A percentile compares a stretch with the other conserved stretches of the same genome.
These are phyloP conservation scores for Leccinum disarticulatum DNA, from an alignment of 768 basidiomycete genomes.

Conservation along the genomic window DNA sequence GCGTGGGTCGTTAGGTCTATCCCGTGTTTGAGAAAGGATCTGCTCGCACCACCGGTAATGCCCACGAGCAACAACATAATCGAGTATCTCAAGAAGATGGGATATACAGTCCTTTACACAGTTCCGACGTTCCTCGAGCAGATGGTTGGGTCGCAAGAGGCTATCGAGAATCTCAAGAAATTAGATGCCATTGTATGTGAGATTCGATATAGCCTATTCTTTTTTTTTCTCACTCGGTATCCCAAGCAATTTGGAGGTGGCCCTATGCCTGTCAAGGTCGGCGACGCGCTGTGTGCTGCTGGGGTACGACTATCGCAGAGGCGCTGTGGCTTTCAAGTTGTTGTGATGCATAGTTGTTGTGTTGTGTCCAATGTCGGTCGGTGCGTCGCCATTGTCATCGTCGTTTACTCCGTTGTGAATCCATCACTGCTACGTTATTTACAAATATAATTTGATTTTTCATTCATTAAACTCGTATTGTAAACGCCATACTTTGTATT, in stretches of 20 bases:
- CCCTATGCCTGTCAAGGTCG: conserved; percentile 34
- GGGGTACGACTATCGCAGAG: conserved; percentile 33
- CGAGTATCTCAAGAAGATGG: conserved; percentile 27
- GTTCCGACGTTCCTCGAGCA: conserved; percentile 42
- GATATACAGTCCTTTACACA: conserved; percentile 33
- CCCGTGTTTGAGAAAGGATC: conserved; percentile 21
- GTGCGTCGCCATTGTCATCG: too few species aligned
- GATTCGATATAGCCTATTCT: too few species aligned
- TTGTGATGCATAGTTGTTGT: too few species aligned
- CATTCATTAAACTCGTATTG: too few species aligned
- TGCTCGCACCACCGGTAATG: conserved; percentile 30
- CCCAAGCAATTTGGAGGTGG: conserved; percentile 40
- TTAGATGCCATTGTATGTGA: conserved; percentile 2
- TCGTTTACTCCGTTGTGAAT: too few species aligned
- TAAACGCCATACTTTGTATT: too few species aligned
- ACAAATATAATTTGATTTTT: too few species aligned
- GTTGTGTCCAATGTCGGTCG: too few species aligned
- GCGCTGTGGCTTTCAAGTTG: too few species aligned
- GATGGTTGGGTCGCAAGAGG: conserved; percentile 31
- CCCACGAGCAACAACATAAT: conserved; percentile 42
- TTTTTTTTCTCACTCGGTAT: background rate
- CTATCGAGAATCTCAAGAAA: conserved; percentile 23
- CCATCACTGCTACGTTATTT: too few species aligned
- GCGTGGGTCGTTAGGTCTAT: conserved; percentile 21
- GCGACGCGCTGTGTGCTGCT: conserved; percentile 33